Evolutionary conservation across 2,329 filamentous ascomycete genomes (phyloP).

Genomic region (Fusarium armeniacum): DNA sequence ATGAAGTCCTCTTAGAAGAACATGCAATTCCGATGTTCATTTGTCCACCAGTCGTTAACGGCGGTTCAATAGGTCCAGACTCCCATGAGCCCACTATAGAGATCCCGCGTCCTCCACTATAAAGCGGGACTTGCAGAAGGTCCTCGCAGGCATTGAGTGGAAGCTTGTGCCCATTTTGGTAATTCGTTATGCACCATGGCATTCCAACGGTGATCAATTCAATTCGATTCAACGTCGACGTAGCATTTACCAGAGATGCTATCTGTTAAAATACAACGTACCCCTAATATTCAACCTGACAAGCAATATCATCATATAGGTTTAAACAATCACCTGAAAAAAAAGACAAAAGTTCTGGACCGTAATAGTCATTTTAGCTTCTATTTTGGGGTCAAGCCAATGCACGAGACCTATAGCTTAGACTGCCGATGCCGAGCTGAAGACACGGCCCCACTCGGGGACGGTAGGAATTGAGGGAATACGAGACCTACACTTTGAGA

Average conservation of each 20-base stretch:
- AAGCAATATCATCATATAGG: background rate
- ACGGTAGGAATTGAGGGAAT: constrained; percentile 38
- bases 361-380: constrained; percentile 6
- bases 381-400: constrained; percentile 29
- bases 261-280: constrained; percentile 12
- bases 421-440: constrained; percentile 31
- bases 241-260: constrained; percentile 21
- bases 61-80: constrained; percentile 6
- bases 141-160: constrained; percentile 25
- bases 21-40: background rate
- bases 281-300: constrained; percentile 24
- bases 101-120: constrained; percentile 18
- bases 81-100: background rate
- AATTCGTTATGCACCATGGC: constrained; percentile 16
- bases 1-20: constrained; percentile 1
- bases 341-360: constrained; percentile 15
- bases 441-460: constrained; percentile 15
- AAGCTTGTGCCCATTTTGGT: constrained; percentile 21
- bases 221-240: constrained; percentile 10
- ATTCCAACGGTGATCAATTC: constrained; percentile 21
- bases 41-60: constrained; percentile 11
- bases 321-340: background rate
- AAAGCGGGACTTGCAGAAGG: constrained; percentile 30
- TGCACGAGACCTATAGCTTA: constrained; percentile 13
- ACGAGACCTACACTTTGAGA: constrained; percentile 38